A percentile compares a stretch with the other conserved stretches of the same genome.
Conservation (phyloP, 768 basidiomycete genomes). For the Clitopilus passeckerianus region DNA sequence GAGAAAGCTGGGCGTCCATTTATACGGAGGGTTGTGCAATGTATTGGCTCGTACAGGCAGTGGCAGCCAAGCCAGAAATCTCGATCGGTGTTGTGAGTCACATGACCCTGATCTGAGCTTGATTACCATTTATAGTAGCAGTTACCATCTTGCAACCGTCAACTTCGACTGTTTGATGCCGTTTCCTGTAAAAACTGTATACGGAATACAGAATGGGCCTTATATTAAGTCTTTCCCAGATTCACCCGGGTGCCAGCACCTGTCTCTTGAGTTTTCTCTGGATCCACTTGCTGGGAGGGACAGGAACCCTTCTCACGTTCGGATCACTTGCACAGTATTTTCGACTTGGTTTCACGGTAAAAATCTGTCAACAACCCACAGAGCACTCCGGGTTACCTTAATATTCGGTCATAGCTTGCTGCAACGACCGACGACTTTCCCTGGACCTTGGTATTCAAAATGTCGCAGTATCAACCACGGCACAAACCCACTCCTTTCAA, state of each 20-base stretch:
- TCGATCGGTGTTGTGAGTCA: background rate
- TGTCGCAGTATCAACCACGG: slow-evolving; percentile 25
- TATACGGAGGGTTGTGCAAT: slow-evolving; percentile 7
- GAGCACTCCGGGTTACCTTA: background rate
- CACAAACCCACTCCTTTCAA: slow-evolving; percentile 42
- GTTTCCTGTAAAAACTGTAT: background rate
- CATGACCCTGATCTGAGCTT: background rate
- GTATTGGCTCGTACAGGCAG: background rate
- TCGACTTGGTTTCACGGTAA: background rate
- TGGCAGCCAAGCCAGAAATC: background rate
- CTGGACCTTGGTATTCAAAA: background rate
- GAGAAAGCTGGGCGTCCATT: slow-evolving; percentile 67
- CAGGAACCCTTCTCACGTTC: background rate
- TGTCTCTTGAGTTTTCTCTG: background rate
- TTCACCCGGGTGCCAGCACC: background rate
- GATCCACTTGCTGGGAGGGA: background rate
- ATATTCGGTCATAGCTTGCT: background rate
- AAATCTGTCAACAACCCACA: background rate
- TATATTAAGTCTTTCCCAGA: background rate
- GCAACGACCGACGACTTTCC: background rate
- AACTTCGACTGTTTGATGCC: background rate
- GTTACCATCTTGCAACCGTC: background rate
- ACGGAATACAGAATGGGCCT: background rate
- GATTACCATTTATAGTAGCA: background rate
- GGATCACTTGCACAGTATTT: background rate